Evolutionary conservation across 805 yeast genomes (phyloP).

Genomic region (Ogataea paraovalis): DNA sequence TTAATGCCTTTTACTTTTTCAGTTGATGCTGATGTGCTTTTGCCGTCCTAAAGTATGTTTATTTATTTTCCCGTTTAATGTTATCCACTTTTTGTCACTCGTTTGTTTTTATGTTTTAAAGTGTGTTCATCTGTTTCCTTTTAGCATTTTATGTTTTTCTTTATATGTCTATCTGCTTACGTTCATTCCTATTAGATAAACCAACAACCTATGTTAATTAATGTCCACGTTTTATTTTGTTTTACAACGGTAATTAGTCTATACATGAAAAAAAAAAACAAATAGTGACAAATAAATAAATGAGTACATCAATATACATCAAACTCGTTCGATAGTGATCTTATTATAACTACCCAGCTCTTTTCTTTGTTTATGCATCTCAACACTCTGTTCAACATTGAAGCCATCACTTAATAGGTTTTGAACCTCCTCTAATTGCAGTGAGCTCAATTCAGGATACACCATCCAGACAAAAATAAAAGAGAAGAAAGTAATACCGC

Average conservation of each 20-base stretch:
- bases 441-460: constrained; percentile 49
- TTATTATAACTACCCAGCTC: neutral
- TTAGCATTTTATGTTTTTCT: neutral
- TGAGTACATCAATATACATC: neutral
- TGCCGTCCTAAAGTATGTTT: no score
- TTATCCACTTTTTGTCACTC: no score
- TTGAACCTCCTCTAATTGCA: constrained; percentile 51
- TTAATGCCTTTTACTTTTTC: neutral
- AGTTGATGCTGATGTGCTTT: no score
- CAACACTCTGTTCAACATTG: constrained; percentile 40
- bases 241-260: no score
- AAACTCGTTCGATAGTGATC: neutral
- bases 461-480: constrained; percentile 42
- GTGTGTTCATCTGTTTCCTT: neutral
- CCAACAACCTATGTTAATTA: no score
- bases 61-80: no score
- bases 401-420: constrained; percentile 42
- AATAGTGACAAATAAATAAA: no score
- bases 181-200: neutral
- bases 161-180: neutral
- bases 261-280: no score
- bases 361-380: constrained; percentile 17
- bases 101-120: neutral
- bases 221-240: no score
- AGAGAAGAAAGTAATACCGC: constrained; percentile 40